A percentile compares a stretch with the other conserved stretches of the same genome.
Conservation (phyloP, 2,329 filamentous ascomycete genomes). For the Trichoderma polysporum region DNA sequence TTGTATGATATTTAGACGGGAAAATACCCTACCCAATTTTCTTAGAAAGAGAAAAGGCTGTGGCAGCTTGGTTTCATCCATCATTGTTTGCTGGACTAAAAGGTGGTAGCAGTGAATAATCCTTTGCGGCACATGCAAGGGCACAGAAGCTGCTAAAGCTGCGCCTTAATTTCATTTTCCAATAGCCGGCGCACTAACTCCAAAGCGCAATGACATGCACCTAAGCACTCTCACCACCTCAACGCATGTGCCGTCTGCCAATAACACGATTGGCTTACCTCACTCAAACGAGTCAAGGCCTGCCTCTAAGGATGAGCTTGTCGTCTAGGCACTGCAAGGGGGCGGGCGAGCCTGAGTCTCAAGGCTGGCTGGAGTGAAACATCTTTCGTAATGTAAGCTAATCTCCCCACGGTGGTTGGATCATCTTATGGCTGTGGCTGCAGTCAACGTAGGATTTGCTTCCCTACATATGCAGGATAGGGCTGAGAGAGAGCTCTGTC, state of each 20-base stretch:
- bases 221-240: slow-evolving; percentile 8
- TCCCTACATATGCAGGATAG: background rate
- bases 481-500: background rate
- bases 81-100: background rate
- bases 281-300: background rate
- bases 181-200: background rate
- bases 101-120: background rate
- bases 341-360: background rate
- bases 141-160: background rate
- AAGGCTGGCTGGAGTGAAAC: background rate
- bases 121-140: background rate
- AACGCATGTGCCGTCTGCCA: background rate
- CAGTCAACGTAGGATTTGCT: background rate
- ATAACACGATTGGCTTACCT: background rate
- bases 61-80: background rate
- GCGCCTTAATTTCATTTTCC: slow-evolving; percentile 1
- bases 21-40: background rate
- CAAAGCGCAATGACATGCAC: background rate
- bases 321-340: background rate
- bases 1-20: background rate
- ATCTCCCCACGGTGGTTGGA: background rate
- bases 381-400: background rate
- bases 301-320: background rate
- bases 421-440: background rate
- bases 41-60: background rate